These are phyloP conservation scores for Penicillium flavigenum DNA, from an alignment of 495 filamentous ascomycete species.

Conservation along the genomic window DNA sequence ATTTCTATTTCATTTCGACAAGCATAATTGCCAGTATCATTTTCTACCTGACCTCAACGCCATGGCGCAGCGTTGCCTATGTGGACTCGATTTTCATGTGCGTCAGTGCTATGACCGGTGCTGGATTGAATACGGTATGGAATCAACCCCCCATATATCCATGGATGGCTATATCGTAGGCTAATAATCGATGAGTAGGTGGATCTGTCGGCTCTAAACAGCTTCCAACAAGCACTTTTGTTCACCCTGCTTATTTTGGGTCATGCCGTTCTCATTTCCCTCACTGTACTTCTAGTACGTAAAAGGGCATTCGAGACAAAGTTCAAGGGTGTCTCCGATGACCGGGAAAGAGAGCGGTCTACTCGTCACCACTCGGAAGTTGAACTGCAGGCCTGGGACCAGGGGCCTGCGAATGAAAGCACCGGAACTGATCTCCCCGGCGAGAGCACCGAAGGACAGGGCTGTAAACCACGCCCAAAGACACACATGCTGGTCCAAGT, in stretches of 20 bases:
- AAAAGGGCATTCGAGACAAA: conserved; percentile 69
- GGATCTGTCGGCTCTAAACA: conserved; percentile 68
- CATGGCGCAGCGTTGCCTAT: conserved; percentile 63
- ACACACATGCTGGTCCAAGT: conserved; percentile 2
- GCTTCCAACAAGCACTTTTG: conserved; percentile 73
- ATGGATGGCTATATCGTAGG: background rate
- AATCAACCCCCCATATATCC: background rate
- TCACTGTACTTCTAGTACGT: conserved; percentile 53
- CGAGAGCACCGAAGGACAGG: conserved; percentile 1
- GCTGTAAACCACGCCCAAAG: background rate
- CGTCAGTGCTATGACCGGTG: conserved; percentile 77
- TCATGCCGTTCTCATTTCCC: conserved; percentile 52
- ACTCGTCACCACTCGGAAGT: conserved; percentile 14
- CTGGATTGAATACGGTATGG: conserved; percentile 69
- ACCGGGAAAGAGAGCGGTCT: conserved; percentile 27
- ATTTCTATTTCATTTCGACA: conserved; percentile 72
- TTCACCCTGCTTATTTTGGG: conserved; percentile 73
- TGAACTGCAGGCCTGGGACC: conserved; percentile 11
- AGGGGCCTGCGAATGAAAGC: background rate
- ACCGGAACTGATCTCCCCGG: conserved; percentile 2
- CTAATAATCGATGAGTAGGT: conserved; percentile 35
- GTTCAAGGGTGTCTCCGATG: conserved; percentile 58
- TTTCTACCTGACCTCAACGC: conserved; percentile 69
- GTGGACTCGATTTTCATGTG: conserved; percentile 74
- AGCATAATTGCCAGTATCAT: conserved; percentile 65